A percentile compares a stretch with the other conserved stretches of the same genome.
These are phyloP conservation scores for Chlamydomonas eustigma DNA, from an alignment of 139 green algal species.

Conservation along the genomic window DNA sequence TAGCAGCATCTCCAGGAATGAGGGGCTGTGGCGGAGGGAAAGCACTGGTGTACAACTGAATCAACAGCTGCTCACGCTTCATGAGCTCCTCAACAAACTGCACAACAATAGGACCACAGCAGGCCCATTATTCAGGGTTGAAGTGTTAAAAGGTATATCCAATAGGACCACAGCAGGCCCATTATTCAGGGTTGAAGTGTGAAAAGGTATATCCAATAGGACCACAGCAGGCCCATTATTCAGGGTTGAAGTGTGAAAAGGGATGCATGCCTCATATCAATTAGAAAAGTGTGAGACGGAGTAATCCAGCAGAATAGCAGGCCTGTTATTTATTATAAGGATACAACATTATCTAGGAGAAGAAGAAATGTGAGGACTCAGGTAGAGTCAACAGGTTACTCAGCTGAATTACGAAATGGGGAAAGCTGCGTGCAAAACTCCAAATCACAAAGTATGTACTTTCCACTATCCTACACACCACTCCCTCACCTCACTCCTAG, in stretches of 20 bases:
- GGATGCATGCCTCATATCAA: neutral
- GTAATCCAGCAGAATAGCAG: no score
- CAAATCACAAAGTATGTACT: no score
- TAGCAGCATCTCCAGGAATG: neutral
- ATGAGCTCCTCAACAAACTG: neutral
- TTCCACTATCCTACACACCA: no score
- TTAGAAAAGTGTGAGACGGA: no score
- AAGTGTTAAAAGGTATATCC: neutral
- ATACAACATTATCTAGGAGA: no score
- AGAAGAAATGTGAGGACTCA: no score
- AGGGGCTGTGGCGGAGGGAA: neutral
- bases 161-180: no score
- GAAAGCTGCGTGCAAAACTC: no score
- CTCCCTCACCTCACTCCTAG: no score
- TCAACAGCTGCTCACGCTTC: conserved; percentile 16
- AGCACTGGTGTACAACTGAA: neutral
- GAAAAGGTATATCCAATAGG: neutral
- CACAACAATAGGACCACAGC: neutral
- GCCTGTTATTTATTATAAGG: no score
- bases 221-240: neutral
- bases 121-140: neutral
- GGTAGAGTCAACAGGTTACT: no score
- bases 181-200: neutral
- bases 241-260: neutral
- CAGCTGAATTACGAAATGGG: no score